These are phyloP conservation scores for Isabelozyma gotoi DNA, from an alignment of 805 yeast species.

Conservation along the genomic window DNA sequence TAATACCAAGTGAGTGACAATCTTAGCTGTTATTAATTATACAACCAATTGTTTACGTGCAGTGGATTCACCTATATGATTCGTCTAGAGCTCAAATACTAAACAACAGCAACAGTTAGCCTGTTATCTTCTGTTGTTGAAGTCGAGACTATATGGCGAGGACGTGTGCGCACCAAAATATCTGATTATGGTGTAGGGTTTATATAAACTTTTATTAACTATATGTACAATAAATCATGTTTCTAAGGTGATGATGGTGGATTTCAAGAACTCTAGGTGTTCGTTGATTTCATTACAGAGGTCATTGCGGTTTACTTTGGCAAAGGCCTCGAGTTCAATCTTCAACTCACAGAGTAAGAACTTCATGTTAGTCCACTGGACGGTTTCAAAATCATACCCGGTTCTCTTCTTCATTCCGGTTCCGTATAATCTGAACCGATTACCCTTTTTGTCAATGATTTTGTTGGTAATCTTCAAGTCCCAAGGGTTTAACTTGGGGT, in stretches of 20 bases:
- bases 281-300: slow-evolving; percentile 51
- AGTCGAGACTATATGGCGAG: background rate
- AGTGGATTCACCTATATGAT: no score
- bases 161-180: background rate
- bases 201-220: no score
- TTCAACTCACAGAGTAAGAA: slow-evolving; percentile 52
- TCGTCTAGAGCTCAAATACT: no score
- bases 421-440: slow-evolving; percentile 59
- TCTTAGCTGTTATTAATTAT: no score
- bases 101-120: background rate
- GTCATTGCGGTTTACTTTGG: slow-evolving; percentile 36
- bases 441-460: slow-evolving; percentile 41
- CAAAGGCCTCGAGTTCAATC: slow-evolving; percentile 44
- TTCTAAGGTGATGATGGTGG: slow-evolving; percentile 37
- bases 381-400: slow-evolving; percentile 57
- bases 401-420: slow-evolving; percentile 50
- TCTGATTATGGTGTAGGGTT: background rate
- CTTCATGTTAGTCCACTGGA: slow-evolving; percentile 61
- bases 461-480: slow-evolving; percentile 42
- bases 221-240: slow-evolving; percentile 8
- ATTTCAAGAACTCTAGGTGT: slow-evolving; percentile 44
- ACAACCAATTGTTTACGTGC: no score
- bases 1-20: no score
- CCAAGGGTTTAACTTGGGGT: slow-evolving; percentile 68
- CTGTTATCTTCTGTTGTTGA: background rate